phyloP scores from a whole-genome alignment of 495 filamentous ascomycete genomes.

The Collariella sp. region DNA sequence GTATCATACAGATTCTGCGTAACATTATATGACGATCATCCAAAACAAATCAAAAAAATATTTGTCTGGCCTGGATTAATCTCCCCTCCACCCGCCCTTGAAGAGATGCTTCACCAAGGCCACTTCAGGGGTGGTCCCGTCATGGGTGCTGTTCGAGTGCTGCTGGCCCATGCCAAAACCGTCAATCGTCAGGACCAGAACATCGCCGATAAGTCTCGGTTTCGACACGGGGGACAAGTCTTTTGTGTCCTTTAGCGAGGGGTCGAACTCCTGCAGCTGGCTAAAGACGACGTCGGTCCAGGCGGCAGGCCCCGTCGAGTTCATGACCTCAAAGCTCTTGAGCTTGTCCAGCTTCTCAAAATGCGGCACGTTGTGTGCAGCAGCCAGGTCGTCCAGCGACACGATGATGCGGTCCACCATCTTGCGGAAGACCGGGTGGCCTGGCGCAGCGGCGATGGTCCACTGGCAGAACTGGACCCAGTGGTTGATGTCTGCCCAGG shows the following conservation, averaged over 20 bases:
- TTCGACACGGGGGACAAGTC: conserved; percentile 19
- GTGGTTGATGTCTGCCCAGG: conserved; percentile 26
- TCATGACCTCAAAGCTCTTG: conserved; percentile 26
- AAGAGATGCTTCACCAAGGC: conserved; percentile 24
- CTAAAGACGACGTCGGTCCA: conserved; percentile 24
- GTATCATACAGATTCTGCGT: too few relatives aligned
- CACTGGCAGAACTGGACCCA: conserved; percentile 33
- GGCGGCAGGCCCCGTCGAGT: conserved; percentile 23
- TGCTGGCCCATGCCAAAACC: conserved; percentile 24
- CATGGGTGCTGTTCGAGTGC: conserved; percentile 20
- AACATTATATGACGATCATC: too few relatives aligned
- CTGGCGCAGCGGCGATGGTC: conserved; percentile 36
- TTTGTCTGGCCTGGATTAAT: too few relatives aligned
- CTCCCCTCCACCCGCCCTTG: conserved; percentile 19
- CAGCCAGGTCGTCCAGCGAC: conserved; percentile 25
- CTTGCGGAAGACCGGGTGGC: conserved; percentile 28
- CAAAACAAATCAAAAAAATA: too few relatives aligned
- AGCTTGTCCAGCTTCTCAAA: conserved; percentile 16
- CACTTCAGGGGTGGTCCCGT: conserved; percentile 11
- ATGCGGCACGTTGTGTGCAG: conserved; percentile 14
- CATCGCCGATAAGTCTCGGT: conserved; percentile 22
- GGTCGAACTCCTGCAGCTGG: conserved; percentile 16
- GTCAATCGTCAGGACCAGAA: conserved; percentile 24
- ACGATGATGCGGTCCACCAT: conserved; percentile 29
- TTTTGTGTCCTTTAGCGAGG: conserved; percentile 3